Conservation (phyloP, 192 early-diverging fungal species). For the Coemansia sp. region DNA sequence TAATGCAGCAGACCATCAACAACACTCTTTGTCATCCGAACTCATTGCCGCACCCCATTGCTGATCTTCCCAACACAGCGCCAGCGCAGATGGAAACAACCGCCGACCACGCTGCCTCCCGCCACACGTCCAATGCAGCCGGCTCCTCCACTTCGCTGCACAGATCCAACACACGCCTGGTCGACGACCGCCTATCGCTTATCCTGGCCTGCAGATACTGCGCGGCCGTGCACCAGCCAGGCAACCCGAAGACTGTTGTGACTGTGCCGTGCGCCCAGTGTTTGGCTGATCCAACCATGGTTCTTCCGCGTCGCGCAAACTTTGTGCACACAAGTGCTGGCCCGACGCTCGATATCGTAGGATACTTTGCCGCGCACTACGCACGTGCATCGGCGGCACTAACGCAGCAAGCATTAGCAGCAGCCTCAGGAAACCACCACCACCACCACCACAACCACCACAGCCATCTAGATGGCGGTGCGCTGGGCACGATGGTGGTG, state of each 20-base stretch:
- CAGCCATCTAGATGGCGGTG: too few species aligned
- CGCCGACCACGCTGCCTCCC: neutral
- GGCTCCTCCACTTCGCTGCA: neutral
- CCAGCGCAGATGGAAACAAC: neutral
- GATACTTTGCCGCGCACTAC: conserved; percentile 7
- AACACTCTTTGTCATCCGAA: neutral
- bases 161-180: conserved; percentile 1
- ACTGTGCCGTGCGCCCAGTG: conserved; percentile 25
- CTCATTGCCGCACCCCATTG: neutral
- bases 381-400: neutral
- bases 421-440: neutral
- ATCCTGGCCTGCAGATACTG: conserved; percentile 7
- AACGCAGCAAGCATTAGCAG: neutral
- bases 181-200: conserved; percentile 5
- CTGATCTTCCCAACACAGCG: neutral
- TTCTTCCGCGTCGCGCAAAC: conserved; percentile 23
- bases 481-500: too few species aligned
- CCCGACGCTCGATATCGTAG: conserved; percentile 34
- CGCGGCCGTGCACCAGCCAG: conserved; percentile 4
- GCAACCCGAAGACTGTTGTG: neutral
- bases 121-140: neutral
- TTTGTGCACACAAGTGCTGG: conserved; percentile 51
- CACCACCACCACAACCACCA: too few species aligned
- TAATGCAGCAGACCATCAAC: neutral
- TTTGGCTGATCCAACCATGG: neutral